Percentiles rank a stretch among this genome's conserved stretches.
Evolutionary conservation across 2,329 filamentous ascomycete species (phyloP).

Genomic region (Talaromyces sp.): DNA sequence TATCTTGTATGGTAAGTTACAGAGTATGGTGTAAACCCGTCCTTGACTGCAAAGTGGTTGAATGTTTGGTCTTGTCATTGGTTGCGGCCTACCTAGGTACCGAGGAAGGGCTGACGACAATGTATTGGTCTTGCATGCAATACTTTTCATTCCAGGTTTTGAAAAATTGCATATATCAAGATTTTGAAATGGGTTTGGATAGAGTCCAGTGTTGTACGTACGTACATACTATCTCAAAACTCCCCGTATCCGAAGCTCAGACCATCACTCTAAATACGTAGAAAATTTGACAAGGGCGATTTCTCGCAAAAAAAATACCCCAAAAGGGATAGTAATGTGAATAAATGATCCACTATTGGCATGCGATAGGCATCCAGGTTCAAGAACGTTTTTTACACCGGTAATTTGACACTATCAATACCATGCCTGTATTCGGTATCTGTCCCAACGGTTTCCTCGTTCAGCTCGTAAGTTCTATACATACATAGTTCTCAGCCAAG

Average conservation of each 20-base stretch:
- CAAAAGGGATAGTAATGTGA: neutral
- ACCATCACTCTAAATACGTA: neutral
- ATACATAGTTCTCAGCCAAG: neutral
- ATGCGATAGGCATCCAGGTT: neutral
- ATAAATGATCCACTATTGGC: neutral
- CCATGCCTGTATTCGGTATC: neutral
- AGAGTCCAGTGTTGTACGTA: neutral
- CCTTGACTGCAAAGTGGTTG: neutral
- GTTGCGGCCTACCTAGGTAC: neutral
- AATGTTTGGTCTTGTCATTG: neutral
- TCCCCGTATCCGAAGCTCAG: neutral
- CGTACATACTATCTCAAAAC: neutral
- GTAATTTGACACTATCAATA: neutral
- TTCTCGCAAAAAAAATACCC: neutral
- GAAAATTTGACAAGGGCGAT: neutral
- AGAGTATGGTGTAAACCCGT: conserved; percentile 8
- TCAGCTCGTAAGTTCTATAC: neutral
- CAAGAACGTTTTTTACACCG: neutral
- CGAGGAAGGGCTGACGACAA: neutral
- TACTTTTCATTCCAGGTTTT: neutral
- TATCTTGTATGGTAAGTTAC: neutral
- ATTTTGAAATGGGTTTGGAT: neutral
- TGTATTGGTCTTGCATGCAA: neutral
- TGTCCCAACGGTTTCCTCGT: neutral
- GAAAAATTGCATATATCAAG: neutral